Percentiles rank a stretch among this genome's conserved stretches.
These are phyloP conservation scores for Trebouxia sp. DNA, from an alignment of 139 green algal species.

Conservation along the genomic window DNA sequence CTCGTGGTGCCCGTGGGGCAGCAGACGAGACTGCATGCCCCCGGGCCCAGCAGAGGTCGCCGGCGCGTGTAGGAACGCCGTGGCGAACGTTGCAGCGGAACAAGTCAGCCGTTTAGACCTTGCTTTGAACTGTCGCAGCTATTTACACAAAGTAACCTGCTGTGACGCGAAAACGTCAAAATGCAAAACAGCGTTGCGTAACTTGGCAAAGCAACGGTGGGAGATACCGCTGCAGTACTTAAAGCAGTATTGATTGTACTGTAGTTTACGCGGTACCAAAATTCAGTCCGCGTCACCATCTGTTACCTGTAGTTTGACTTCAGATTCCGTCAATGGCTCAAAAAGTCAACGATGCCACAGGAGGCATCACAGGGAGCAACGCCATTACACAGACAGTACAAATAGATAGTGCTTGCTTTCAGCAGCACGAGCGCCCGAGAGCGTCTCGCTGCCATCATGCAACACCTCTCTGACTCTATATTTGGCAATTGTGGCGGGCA, in stretches of 20 bases:
- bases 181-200: too few relatives aligned
- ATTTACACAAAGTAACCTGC: constrained; percentile 25
- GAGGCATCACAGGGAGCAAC: too few relatives aligned
- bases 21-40: background rate
- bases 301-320: background rate
- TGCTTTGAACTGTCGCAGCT: constrained; percentile 28
- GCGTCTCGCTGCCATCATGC: too few relatives aligned
- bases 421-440: too few relatives aligned
- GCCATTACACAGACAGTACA: too few relatives aligned
- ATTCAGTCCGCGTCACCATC: constrained; percentile 3
- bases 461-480: too few relatives aligned
- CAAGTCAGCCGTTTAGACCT: constrained; percentile 17
- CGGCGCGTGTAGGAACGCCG: background rate
- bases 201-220: constrained; percentile 21
- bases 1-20: constrained; percentile 17
- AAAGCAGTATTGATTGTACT: background rate
- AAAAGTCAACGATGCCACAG: too few relatives aligned
- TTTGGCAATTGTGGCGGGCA: too few relatives aligned
- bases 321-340: background rate
- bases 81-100: background rate
- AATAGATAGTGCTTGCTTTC: too few relatives aligned
- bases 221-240: constrained; percentile 2
- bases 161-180: constrained; percentile 25
- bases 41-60: background rate
- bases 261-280: constrained; percentile 29